Conservation (phyloP, 2,329 filamentous ascomycete genomes). For the Fusarium pseudonygamai region DNA sequence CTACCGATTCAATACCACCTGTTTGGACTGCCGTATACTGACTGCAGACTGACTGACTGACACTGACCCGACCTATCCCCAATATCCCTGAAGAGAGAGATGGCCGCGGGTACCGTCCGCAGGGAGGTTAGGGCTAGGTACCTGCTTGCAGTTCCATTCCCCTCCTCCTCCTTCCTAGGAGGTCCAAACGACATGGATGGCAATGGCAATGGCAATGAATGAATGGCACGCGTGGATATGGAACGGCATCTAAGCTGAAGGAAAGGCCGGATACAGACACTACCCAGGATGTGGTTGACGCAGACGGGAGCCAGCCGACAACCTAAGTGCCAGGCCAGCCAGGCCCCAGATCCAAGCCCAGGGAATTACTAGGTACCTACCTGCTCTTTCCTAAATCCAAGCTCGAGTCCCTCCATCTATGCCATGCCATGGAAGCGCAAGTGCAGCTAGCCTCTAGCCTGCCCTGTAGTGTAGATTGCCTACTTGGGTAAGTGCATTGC, state of each 20-base stretch:
- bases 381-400: background rate
- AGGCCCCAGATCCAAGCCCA: background rate
- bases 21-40: background rate
- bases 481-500: constrained; percentile 1
- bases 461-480: constrained; percentile 1
- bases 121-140: background rate
- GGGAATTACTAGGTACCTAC: background rate
- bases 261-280: constrained; percentile 17
- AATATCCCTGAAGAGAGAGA: background rate
- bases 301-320: constrained; percentile 16
- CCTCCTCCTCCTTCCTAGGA: background rate
- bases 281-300: constrained; percentile 1
- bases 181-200: constrained; percentile 4
- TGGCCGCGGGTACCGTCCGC: background rate
- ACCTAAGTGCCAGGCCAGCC: background rate
- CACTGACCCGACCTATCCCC: background rate
- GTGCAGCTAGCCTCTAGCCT: background rate
- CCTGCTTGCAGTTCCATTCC: background rate
- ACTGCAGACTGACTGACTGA: background rate
- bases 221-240: background rate
- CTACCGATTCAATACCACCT: background rate
- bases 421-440: background rate
- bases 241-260: constrained; percentile 1
- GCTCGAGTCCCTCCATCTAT: background rate
- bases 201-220: background rate